phyloP scores from a whole-genome alignment of 495 filamentous ascomycete genomes.

The Aspergillus sclerotioniger region DNA sequence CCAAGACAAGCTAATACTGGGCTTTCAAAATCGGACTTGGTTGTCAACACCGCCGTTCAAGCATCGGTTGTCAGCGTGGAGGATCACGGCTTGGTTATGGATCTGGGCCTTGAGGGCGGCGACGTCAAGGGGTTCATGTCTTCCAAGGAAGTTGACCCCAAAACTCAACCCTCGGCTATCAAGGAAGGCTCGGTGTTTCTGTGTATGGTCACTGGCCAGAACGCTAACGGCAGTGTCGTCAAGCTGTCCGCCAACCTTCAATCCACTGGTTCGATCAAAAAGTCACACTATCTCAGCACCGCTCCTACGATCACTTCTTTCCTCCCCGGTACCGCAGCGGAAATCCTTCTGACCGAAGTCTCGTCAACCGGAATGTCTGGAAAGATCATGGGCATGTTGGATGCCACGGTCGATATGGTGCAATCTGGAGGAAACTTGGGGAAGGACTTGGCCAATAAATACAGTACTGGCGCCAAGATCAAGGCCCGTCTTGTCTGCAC shows the following conservation, averaged over 20 bases:
- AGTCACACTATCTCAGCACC: slow-evolving; percentile 62
- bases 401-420: slow-evolving; percentile 83
- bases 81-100: slow-evolving; percentile 94
- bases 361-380: slow-evolving; percentile 61
- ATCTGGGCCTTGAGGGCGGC: slow-evolving; percentile 70
- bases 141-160: slow-evolving; percentile 72
- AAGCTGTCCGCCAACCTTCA: slow-evolving; percentile 78
- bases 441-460: slow-evolving; percentile 65
- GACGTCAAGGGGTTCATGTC: slow-evolving; percentile 79
- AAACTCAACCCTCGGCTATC: slow-evolving; percentile 56
- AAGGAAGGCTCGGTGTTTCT: slow-evolving; percentile 81
- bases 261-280: slow-evolving; percentile 65
- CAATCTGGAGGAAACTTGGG: slow-evolving; percentile 73
- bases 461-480: slow-evolving; percentile 78
- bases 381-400: slow-evolving; percentile 88
- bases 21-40: slow-evolving; percentile 65
- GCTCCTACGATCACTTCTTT: slow-evolving; percentile 88
- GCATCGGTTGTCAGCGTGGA: slow-evolving; percentile 86
- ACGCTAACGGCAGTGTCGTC: slow-evolving; percentile 73
- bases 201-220: slow-evolving; percentile 75
- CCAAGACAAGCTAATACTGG: slow-evolving; percentile 74
- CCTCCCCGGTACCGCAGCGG: slow-evolving; percentile 83
- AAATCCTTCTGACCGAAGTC: slow-evolving; percentile 77
- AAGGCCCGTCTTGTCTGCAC: slow-evolving; percentile 85
- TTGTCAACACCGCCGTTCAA: slow-evolving; percentile 73